Base-by-base conservation (phyloP, 495 filamentous ascomycete species). In the Bathelium albidoporum region DNA sequence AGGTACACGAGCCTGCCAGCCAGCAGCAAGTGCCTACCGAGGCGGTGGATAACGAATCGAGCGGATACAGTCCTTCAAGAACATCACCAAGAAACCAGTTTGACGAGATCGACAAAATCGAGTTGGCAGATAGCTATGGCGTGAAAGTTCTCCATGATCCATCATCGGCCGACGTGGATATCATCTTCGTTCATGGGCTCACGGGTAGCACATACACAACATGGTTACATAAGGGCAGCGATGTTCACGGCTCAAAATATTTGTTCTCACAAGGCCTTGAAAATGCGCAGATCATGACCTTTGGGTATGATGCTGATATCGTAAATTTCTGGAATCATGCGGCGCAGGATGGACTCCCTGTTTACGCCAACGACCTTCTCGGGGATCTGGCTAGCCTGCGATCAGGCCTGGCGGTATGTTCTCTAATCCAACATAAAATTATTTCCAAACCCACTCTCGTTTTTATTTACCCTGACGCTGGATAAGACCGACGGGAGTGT, bases 141-240 rank as follows among this genome's bases (percentile, higher is more conserved):
- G 20, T 63, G n/a, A 58, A 58, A 24, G n/a, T 63, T 2, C 45
- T 59, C 32, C 34, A 63, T 32, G 24, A 59, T 31, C 61, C 61
- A 22, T n/a, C 45, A 12, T 58, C 31, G 3, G 58, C 62, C n/a
- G 2, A 41, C 36, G 18, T 45, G 18, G 62, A 64, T 55, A 64
- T 68, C 20, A 34, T 63, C 24, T 69, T 66, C 61, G 61, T 69
- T 14, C 67, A 69, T 52, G 67, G 67, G 7, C 44, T 69, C 10
- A 69, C 67, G 5, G 67, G 67, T 5, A 45, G 49, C 31, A 26
- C 22, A 1, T 26, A 53, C 1, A 63, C 24, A 10, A 69, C 64
- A 22, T 66, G 67, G 67, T 58, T 29, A 18, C 11, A 43, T 11
- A 32, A 59, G 12, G 32, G 39, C 11, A 32, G 18, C 12, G 39